phyloP scores from a whole-genome alignment of 805 yeast species.

The Kurtzmaniella cleridarum region DNA sequence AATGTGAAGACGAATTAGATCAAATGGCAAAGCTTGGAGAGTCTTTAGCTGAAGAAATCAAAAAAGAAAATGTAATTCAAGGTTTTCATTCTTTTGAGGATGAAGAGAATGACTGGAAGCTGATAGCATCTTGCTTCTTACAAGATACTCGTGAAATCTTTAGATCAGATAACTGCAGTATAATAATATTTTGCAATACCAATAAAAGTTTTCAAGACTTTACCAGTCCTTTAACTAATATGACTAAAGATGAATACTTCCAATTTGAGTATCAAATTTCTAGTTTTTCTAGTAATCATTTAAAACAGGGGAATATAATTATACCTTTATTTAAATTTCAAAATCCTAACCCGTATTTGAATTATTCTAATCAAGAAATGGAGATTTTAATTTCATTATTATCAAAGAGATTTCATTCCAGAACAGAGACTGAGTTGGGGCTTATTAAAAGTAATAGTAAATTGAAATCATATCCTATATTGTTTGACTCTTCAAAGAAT shows the following conservation, averaged over 20 bases:
- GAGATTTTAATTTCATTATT: constrained; percentile 6
- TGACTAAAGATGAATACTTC: constrained; percentile 34
- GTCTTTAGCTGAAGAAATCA: too few species aligned
- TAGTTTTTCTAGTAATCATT: constrained; percentile 3
- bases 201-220: neutral
- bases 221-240: neutral
- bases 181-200: constrained; percentile 28
- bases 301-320: neutral
- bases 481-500: constrained; percentile 25
- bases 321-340: neutral
- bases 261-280: constrained; percentile 34
- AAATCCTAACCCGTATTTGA: too few species aligned
- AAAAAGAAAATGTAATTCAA: constrained; percentile 35
- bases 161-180: constrained; percentile 22
- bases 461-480: constrained; percentile 22
- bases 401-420: neutral
- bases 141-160: constrained; percentile 24
- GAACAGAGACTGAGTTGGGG: neutral
- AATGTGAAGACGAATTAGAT: too few species aligned
- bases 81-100: constrained; percentile 30
- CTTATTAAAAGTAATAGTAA: too few species aligned
- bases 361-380: constrained; percentile 3
- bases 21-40: too few species aligned
- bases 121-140: constrained; percentile 31
- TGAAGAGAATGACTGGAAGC: constrained; percentile 36